Evolutionary conservation across 1,284 basidiomycete genomes (phyloP), one percentile per base, ranked within the genome.

Genomic region (Trichosporon sp.): DNA sequence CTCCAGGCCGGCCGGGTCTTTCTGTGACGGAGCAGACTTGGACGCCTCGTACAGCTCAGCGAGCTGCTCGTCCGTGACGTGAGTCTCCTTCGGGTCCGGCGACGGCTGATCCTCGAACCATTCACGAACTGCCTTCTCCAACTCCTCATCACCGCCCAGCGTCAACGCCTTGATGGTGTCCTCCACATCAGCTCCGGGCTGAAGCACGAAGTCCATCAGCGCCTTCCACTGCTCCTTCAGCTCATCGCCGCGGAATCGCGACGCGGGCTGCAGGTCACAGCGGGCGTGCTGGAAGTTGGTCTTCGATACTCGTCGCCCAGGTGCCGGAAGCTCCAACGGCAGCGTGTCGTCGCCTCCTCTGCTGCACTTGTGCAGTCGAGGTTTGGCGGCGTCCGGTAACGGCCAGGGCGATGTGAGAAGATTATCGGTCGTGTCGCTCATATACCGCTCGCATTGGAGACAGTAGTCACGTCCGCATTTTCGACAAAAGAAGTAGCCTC

Each of bases 401-500:
- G 77, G 75, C 78, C 78, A 78, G 82, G 43, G 88, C 79, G 77
- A 77, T 26, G 76, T 65, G 16, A 68, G 70, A 46, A 81, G 77
- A n/a, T 88, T 87, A 61, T 87, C 85, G 2, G 90, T 89, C 35
- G 91, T 84, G 19, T 90, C 88, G 73, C 85, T 85, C 70, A 97
- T 88, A 74, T 89, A 90, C 32, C 87, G 85, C 78, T 89, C 92
- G 80, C 96, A 98, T 69, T 92, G 90, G 0, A 90, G 86, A 79
- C 95, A 98, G 16, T 92, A 90, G 82, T 97, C 96, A 14, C 93
- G 89, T 1, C 94, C 95, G 81, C 95, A 98, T n/a, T 88, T 80
- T 8, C 89, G 87, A 82, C 95, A 98, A 87, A 95, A 91, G 89
- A 91, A 97, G 71, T 90, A 92, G 70, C 90, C 90, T 5, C 91